Conservation (phyloP, 2,329 filamentous ascomycete species). For the Chalaropsis ovoidea region DNA sequence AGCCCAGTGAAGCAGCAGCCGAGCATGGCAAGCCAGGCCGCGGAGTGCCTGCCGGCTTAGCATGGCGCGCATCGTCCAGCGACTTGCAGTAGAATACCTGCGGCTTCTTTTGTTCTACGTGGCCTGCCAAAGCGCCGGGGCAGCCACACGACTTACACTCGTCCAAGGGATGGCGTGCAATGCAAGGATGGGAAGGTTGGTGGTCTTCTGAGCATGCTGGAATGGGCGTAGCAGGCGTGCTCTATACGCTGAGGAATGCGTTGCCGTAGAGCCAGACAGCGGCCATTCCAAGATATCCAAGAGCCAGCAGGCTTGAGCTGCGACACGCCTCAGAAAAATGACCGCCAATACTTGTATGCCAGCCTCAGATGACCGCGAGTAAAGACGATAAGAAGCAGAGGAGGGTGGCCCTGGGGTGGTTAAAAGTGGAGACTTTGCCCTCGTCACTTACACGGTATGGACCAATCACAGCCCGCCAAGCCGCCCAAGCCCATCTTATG, state of each 20-base stretch:
- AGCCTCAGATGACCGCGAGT: background rate
- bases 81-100: conserved; percentile 5
- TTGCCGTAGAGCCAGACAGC: conserved; percentile 3
- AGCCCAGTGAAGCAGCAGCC: background rate
- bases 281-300: conserved; percentile 11
- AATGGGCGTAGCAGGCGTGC: conserved; percentile 5
- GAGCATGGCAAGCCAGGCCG: background rate
- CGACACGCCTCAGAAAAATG: background rate
- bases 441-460: background rate
- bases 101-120: background rate
- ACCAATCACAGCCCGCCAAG: background rate
- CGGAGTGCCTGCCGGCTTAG: background rate
- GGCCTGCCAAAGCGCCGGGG: background rate
- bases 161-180: background rate
- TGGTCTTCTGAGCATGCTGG: background rate
- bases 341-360: background rate
- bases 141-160: background rate
- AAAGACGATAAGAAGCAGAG: background rate
- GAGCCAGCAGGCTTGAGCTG: background rate
- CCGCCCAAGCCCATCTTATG: too few species aligned
- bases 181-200: background rate
- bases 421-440: background rate
- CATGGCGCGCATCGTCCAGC: background rate
- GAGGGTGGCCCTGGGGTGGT: background rate
- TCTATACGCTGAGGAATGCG: conserved; percentile 9